phyloP scores from a whole-genome alignment of 495 filamentous ascomycete genomes.

The Aspergillus cavernicola region DNA sequence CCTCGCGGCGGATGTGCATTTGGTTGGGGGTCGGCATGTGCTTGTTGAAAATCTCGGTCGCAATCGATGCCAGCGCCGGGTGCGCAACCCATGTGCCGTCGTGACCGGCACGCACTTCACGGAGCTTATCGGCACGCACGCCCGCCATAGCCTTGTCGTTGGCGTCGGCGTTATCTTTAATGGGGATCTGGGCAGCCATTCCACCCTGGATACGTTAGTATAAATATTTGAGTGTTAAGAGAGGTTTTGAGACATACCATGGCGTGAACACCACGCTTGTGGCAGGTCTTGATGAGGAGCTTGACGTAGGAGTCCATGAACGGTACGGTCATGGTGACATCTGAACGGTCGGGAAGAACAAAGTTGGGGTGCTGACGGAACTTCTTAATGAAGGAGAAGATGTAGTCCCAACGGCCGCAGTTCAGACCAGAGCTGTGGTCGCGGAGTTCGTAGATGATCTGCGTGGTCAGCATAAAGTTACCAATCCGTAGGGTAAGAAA shows the following conservation, averaged over 20 bases:
- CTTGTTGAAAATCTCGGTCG: constrained; percentile 94
- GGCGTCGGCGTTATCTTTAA: constrained; percentile 65
- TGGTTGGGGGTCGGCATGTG: constrained; percentile 99
- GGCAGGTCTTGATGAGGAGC: constrained; percentile 96
- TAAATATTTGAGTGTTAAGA: not conserved
- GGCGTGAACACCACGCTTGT: constrained; percentile 89
- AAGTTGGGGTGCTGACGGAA: constrained; percentile 93
- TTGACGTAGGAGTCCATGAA: constrained; percentile 99
- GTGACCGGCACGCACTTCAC: constrained; percentile 92
- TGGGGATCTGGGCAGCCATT: constrained; percentile 98
- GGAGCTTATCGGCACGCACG: constrained; percentile 92
- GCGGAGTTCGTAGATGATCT: constrained; percentile 97
- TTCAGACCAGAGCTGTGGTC: constrained; percentile 96
- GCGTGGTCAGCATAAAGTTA: not conserved
- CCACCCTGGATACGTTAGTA: constrained; percentile 56
- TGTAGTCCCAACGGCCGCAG: constrained; percentile 99
- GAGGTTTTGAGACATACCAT: constrained; percentile 60
- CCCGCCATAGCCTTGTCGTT: constrained; percentile 64
- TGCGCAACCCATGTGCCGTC: constrained; percentile 98
- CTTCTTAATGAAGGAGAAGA: constrained; percentile 99
- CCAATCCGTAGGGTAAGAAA: not conserved
- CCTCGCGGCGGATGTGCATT: constrained; percentile 84
- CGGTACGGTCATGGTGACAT: constrained; percentile 95
- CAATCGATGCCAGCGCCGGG: constrained; percentile 85
- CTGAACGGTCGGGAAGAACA: constrained; percentile 84